These are phyloP conservation scores for Fragaria iinumae DNA, from an alignment of 306 rosid species.

Conservation along the genomic window DNA sequence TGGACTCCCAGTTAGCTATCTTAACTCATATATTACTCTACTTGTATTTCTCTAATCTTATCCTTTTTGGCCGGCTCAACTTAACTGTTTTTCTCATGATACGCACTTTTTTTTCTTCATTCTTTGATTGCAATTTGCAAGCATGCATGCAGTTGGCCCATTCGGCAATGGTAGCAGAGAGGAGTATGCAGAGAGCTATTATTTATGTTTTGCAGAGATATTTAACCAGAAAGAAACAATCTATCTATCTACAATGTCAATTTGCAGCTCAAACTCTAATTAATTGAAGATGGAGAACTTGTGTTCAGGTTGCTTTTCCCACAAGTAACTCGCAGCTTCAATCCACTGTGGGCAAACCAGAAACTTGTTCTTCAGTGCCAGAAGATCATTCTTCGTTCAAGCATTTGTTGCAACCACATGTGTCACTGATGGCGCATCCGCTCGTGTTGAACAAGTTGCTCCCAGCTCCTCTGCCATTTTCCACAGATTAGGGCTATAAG, in stretches of 20 bases:
- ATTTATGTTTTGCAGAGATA: too few relatives aligned
- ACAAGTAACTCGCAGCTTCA: conserved; percentile 73
- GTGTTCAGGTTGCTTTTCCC: conserved; percentile 74
- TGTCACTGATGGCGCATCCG: conserved; percentile 49
- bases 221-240: too few relatives aligned
- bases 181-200: too few relatives aligned
- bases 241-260: neutral
- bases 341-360: conserved; percentile 81
- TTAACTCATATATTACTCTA: too few relatives aligned
- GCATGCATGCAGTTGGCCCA: too few relatives aligned
- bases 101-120: too few relatives aligned
- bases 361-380: conserved; percentile 43
- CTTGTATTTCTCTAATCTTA: too few relatives aligned
- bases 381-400: conserved; percentile 69
- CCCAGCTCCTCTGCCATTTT: conserved; percentile 79
- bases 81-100: too few relatives aligned
- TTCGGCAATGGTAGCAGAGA: too few relatives aligned
- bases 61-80: too few relatives aligned
- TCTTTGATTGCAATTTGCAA: too few relatives aligned
- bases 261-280: neutral
- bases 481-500: conserved; percentile 46
- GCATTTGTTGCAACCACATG: conserved; percentile 71
- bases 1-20: too few relatives aligned
- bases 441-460: conserved; percentile 58
- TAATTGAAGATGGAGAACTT: conserved; percentile 25